These are phyloP conservation scores for Stachybotrys elegans DNA, from an alignment of 2,329 filamentous ascomycete species.

Conservation along the genomic window DNA sequence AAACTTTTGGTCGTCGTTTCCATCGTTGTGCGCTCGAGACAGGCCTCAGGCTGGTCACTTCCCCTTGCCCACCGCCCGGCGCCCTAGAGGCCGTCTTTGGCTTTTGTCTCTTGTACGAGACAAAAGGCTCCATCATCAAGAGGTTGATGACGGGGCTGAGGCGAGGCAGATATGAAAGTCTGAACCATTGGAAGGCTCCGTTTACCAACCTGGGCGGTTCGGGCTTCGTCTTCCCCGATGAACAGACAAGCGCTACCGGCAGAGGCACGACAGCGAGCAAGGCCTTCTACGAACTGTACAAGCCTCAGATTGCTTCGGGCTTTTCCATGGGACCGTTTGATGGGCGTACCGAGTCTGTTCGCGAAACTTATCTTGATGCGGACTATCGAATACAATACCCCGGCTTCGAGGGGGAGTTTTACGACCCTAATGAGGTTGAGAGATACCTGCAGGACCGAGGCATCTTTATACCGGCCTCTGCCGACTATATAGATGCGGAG, in stretches of 20 bases:
- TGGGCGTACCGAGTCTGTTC: constrained; percentile 28
- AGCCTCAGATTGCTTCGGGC: constrained; percentile 17
- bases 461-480: constrained; percentile 54
- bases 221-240: no score
- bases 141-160: constrained; percentile 31
- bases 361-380: constrained; percentile 37
- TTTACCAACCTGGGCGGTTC: constrained; percentile 63
- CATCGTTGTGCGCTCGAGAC: constrained; percentile 61
- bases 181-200: constrained; percentile 56
- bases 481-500: constrained; percentile 57
- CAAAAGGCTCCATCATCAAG: constrained; percentile 39
- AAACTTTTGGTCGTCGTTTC: constrained; percentile 64
- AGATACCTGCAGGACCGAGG: constrained; percentile 62
- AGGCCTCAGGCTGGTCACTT: constrained; percentile 52
- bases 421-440: constrained; percentile 72
- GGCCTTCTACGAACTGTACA: constrained; percentile 21
- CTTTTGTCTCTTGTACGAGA: constrained; percentile 61
- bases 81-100: constrained; percentile 58
- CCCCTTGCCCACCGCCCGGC: constrained; percentile 41
- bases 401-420: constrained; percentile 70
- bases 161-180: constrained; percentile 29
- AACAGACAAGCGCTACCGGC: no score
- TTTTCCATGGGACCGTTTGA: constrained; percentile 45
- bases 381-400: constrained; percentile 49
- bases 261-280: no score